Conservation (phyloP, 2,329 filamentous ascomycete genomes). For the Xylaria sp. region DNA sequence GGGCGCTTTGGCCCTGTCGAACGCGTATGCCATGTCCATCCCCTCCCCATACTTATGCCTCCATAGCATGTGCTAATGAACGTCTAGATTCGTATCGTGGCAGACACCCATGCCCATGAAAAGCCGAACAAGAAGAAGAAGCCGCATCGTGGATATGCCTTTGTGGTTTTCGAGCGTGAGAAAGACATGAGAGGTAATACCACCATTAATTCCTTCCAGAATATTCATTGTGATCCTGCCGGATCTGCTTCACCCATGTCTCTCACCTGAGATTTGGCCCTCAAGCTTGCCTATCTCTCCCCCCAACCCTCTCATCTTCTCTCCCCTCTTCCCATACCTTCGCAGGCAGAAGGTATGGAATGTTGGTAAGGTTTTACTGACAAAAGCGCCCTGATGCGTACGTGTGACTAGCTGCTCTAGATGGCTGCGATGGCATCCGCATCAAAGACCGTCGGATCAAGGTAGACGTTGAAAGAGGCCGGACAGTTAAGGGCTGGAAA, state of each 20-base stretch:
- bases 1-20: conserved; percentile 92
- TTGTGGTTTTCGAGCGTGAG: conserved; percentile 95
- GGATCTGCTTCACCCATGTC: conserved; percentile 39
- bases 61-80: conserved; percentile 10
- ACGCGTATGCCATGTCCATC: conserved; percentile 60
- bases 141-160: conserved; percentile 87
- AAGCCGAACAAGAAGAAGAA: conserved; percentile 79
- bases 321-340: conserved; percentile 8
- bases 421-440: conserved; percentile 78
- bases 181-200: conserved; percentile 98
- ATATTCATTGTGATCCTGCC: conserved; percentile 32
- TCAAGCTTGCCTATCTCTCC: conserved; percentile 60
- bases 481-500: conserved; percentile 92
- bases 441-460: conserved; percentile 92
- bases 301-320: conserved; percentile 9
- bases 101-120: conserved; percentile 70
- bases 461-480: conserved; percentile 93
- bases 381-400: conserved; percentile 63
- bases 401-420: conserved; percentile 81
- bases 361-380: conserved; percentile 68
- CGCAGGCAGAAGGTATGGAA: conserved; percentile 44
- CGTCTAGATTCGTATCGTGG: conserved; percentile 80
- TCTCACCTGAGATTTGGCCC: conserved; percentile 56
- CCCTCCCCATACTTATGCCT: neutral
- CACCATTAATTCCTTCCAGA: conserved; percentile 45